Evolutionary conservation across 2,329 filamentous ascomycete genomes (phyloP).

Genomic region (Hirsutella rhossiliensis): DNA sequence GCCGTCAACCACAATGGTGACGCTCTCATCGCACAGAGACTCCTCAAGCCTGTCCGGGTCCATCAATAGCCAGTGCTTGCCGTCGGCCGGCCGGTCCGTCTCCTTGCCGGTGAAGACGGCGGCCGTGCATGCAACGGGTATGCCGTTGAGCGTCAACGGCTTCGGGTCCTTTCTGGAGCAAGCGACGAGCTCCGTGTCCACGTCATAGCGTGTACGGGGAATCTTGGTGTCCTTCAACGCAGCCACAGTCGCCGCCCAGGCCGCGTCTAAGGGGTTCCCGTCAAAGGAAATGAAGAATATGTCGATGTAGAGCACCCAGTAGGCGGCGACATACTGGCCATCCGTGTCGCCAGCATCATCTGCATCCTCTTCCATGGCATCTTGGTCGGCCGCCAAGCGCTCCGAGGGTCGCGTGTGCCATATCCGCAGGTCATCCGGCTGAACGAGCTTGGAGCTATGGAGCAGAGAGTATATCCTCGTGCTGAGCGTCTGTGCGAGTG

Average conservation of each 20-base stretch:
- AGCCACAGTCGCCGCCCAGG: conserved; percentile 74
- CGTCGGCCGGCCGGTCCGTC: conserved; percentile 29
- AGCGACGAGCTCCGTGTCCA: conserved; percentile 65
- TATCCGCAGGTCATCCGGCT: conserved; percentile 59
- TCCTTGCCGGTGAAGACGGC: conserved; percentile 62
- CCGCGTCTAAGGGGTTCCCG: conserved; percentile 83
- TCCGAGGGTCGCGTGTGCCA: conserved; percentile 45
- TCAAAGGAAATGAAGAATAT: conserved; percentile 90
- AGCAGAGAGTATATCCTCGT: conserved; percentile 68
- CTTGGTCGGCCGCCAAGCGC: conserved; percentile 32
- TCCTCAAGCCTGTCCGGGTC: conserved; percentile 92
- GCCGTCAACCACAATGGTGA: conserved; percentile 71
- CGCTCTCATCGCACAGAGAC: conserved; percentile 65
- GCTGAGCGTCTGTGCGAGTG: conserved; percentile 73
- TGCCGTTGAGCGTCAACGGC: conserved; percentile 46
- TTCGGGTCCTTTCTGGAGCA: conserved; percentile 51
- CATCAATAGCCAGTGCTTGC: conserved; percentile 61
- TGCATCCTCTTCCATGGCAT: conserved; percentile 26
- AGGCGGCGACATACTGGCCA: conserved; percentile 55
- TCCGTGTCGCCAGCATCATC: conserved; percentile 14
- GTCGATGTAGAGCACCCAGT: conserved; percentile 93
- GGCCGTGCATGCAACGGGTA: conserved; percentile 69
- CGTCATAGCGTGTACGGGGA: conserved; percentile 72
- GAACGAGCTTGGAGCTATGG: conserved; percentile 56
- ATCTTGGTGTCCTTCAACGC: conserved; percentile 68